Percentiles rank a stretch among this genome's conserved stretches.
Evolutionary conservation across 2,329 filamentous ascomycete species (phyloP).

Genomic region (Pestalotiopsis sp.): DNA sequence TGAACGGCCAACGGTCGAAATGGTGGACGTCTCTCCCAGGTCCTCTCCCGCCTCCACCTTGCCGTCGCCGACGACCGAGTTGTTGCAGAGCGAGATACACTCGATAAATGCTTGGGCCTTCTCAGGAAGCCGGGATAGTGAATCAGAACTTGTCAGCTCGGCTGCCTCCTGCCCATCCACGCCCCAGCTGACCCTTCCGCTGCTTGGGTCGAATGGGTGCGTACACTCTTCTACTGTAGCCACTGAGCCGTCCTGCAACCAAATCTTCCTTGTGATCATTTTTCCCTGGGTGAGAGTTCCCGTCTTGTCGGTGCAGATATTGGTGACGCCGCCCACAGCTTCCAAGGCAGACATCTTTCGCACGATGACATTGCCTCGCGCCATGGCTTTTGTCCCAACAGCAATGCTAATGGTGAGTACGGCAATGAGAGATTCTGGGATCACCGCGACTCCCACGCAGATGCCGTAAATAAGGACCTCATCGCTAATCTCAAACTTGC

Average conservation of each 20-base stretch:
- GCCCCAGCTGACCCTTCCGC: constrained; percentile 53
- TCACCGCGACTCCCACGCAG: constrained; percentile 54
- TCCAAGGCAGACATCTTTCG: constrained; percentile 66
- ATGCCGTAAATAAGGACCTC: constrained; percentile 61
- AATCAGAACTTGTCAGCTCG: constrained; percentile 15
- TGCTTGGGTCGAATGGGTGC: constrained; percentile 64
- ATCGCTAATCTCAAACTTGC: constrained; percentile 53
- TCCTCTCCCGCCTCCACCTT: constrained; percentile 40
- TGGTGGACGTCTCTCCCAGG: constrained; percentile 48
- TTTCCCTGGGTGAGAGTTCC: constrained; percentile 68
- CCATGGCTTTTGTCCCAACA: constrained; percentile 58
- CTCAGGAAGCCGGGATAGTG: constrained; percentile 28
- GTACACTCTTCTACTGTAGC: constrained; percentile 57
- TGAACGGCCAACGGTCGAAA: constrained; percentile 45
- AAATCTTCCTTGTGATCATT: constrained; percentile 67
- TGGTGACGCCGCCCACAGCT: constrained; percentile 70
- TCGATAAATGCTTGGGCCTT: constrained; percentile 51
- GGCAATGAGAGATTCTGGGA: constrained; percentile 61
- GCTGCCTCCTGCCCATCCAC: constrained; percentile 28
- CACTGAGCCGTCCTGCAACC: constrained; percentile 57
- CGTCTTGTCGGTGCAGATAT: constrained; percentile 73
- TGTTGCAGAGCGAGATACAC: constrained; percentile 66
- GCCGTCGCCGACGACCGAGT: constrained; percentile 50
- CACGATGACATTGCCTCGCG: constrained; percentile 57
- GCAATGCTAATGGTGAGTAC: constrained; percentile 67